Conservation (phyloP, 2,329 filamentous ascomycete species). For the Claviceps pazoutovae region DNA sequence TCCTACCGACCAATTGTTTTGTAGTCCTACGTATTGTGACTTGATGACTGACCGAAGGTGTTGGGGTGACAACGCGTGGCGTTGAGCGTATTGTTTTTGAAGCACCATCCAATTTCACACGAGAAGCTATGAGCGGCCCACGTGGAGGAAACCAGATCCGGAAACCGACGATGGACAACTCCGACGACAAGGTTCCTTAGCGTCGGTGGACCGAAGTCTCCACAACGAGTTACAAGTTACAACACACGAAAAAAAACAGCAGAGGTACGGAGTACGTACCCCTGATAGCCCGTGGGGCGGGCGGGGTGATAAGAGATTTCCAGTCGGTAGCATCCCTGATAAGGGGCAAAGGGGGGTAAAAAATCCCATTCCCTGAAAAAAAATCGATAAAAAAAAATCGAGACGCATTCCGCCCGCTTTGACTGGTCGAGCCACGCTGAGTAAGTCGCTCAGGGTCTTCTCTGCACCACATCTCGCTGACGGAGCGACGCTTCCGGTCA, state of each 20-base stretch:
- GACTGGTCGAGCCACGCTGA: not conserved
- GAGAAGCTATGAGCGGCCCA: no score
- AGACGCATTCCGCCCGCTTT: no score
- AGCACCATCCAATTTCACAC: no score
- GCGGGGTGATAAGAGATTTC: slow-evolving; percentile 2
- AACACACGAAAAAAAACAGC: not conserved
- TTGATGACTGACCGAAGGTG: no score
- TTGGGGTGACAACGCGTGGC: no score
- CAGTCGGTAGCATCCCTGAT: not conserved
- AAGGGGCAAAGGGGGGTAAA: not conserved
- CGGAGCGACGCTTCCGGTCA: not conserved
- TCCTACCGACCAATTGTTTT: not conserved
- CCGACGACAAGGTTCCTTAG: not conserved
- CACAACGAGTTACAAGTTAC: no score
- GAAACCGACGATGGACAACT: not conserved
- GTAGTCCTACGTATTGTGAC: no score
- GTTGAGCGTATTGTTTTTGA: no score
- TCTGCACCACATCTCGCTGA: not conserved
- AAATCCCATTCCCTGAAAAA: not conserved
- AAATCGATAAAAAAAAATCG: not conserved
- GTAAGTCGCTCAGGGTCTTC: not conserved
- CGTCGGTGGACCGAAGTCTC: not conserved
- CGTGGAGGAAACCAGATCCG: not conserved
- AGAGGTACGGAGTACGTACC: not conserved
- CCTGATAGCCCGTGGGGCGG: not conserved